phyloP scores from a whole-genome alignment of 768 basidiomycete genomes.

The Boletus coccyginus region DNA sequence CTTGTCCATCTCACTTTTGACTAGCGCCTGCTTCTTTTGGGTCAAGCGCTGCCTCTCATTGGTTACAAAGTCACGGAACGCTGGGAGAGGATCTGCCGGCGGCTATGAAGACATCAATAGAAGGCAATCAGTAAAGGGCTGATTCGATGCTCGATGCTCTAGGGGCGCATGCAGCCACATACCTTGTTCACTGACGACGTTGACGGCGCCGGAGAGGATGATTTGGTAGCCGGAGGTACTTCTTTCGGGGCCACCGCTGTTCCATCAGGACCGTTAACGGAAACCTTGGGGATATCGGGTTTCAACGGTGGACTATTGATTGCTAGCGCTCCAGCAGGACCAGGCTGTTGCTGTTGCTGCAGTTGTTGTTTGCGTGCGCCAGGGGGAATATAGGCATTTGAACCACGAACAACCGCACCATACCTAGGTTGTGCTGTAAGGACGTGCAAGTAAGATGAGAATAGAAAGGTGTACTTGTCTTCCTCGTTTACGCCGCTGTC shows the following conservation, averaged over 20 bases:
- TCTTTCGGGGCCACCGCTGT: constrained; percentile 42
- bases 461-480: constrained; percentile 69
- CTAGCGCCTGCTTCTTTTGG: constrained; percentile 85
- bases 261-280: constrained; percentile 79
- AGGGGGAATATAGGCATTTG: constrained; percentile 93
- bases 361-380: constrained; percentile 65
- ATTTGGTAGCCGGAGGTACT: constrained; percentile 48
- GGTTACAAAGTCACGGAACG: constrained; percentile 91
- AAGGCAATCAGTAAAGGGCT: constrained; percentile 4
- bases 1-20: constrained; percentile 93
- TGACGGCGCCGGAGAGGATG: constrained; percentile 63
- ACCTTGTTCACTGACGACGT: constrained; percentile 51
- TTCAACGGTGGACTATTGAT: constrained; percentile 28
- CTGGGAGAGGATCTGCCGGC: constrained; percentile 72
- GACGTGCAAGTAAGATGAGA: constrained; percentile 15
- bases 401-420: constrained; percentile 84
- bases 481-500: constrained; percentile 87
- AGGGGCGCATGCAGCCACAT: constrained; percentile 6
- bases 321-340: constrained; percentile 28
- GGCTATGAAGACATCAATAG: constrained; percentile 39
- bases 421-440: constrained; percentile 53
- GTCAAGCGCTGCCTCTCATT: constrained; percentile 87
- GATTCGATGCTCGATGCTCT: neutral
- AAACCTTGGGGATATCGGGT: constrained; percentile 65
- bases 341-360: constrained; percentile 25